Base-by-base conservation (phyloP, 208 protist genomes). In the Balamuthia mandrillaris region DNA sequence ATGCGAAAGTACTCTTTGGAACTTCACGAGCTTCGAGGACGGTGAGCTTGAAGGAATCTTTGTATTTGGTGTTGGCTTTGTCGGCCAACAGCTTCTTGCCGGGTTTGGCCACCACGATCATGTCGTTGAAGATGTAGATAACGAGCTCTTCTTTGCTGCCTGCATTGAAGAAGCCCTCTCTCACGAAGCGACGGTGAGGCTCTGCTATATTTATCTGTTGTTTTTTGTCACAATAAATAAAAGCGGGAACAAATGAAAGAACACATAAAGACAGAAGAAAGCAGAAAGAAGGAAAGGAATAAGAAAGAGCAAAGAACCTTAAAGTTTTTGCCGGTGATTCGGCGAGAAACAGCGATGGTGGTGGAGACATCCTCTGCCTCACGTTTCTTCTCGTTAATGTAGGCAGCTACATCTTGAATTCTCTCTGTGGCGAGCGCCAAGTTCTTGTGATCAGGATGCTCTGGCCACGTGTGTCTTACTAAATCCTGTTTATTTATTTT, bases 101-200 rank as follows among this genome's bases (percentile, higher is more conserved):
- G 21, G 65, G 65, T 41, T 47, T 51, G 35, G 27, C 65, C 35
- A 75, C 27, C 41, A 75, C 65, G 12, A 75, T 16, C 37, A 75
- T 75, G 42, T 75, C 65, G n/a, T n/a, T 75, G 65, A 75, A 75
- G 16, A 75, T 24, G 29, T 51, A 75, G 35, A 31, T 41, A 24
- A 75, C 33, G 37, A 75, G 37, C 65, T 75, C 65, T 21, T 75
- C 65, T 31, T 75, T 75, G 16, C n/a, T 49, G 3, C 65, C 65
- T 41, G 41, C 65, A 12, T 51, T 51, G 16, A 75, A 75, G 18
- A 47, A 9, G 2, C 33, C 65, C 24, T 75, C 65, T 31, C 65
- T 31, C 42, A 75, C 65, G 42, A 39, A 75, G 21, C 65, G 65
- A 12, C 65, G 65, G 0, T 31, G 27, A 9, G 65, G 65, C 33